Evolutionary conservation across 1,284 basidiomycete species (phyloP), one percentile per base, ranked within the genome.

Genomic region (Pascua guehoae): DNA sequence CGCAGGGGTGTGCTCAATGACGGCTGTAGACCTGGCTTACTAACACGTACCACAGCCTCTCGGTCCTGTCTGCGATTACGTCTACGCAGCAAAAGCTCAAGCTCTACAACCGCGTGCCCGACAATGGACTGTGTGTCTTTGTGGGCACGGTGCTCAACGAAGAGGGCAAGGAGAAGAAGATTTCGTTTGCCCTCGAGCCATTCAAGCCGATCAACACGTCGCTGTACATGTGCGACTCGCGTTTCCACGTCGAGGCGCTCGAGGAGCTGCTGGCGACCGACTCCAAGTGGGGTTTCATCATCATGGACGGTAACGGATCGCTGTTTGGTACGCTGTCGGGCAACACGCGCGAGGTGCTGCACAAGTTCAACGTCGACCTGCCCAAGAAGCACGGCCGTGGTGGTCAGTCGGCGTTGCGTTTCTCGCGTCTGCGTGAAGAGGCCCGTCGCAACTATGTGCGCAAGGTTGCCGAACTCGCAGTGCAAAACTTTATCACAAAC

Each of bases 361-460:
- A 98, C 81, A 99, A 98, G 78, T 96, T 99, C 80, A 93, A 89
- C 41, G 96, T 99, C 74, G 96, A 98, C 79, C 84, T 99, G 17
- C 96, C 96, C 51, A 99, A 98, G 83, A 99, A 99, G 83, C 96
- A 98, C 79, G 93, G 93, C 68, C 95, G 96, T 84, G 96, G 96
- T 87, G 96, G 96, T 81, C 96, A 99, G 79, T 99, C 96, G 60
- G 96, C 96, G 37, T 83, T 98, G 53, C 96, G 96, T 90, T 99
- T 99, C 86, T 91, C 95, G 43, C 95, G 96, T 85, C 86, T 99
- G 57, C 90, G 96, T 77, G 96, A 98, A 73, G 96, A 99, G 80
- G 97, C 97, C 72, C 87, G 96, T 56, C 95, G 98, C 86, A 99
- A 98, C 79, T 99, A 99, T 76, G 94, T 98, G 50, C 89, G 96